A percentile compares a stretch with the other conserved stretches of the same genome.
phyloP scores from a whole-genome alignment of 331 rosid species.

The Phaseolus coccineus region DNA sequence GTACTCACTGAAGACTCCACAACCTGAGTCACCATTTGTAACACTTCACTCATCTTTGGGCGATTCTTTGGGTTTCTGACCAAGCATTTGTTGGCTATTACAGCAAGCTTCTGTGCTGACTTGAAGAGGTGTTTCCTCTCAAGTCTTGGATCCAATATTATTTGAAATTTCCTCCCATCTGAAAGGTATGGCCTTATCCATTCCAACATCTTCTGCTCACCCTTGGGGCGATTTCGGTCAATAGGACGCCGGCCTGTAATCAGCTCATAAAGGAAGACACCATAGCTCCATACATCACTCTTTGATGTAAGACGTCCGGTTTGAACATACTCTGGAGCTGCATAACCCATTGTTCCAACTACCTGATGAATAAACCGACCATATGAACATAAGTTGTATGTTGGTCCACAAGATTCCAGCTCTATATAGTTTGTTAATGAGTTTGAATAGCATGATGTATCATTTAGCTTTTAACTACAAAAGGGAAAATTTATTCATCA shows the following conservation, averaged over 20 bases:
- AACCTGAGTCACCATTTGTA: conserved; percentile 75
- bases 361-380: conserved; percentile 62
- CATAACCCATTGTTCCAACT: conserved; percentile 97
- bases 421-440: conserved; percentile 28
- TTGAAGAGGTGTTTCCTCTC: conserved; percentile 71
- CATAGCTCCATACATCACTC: conserved; percentile 95
- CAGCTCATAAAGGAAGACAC: conserved; percentile 96
- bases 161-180: conserved; percentile 74
- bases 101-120: conserved; percentile 77
- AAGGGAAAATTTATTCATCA: conserved; percentile 1
- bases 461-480: background rate
- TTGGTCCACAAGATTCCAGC: conserved; percentile 27
- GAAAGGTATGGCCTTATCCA: conserved; percentile 93
- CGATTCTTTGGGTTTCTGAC: conserved; percentile 82
- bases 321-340: conserved; percentile 95
- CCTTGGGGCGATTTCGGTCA: conserved; percentile 88
- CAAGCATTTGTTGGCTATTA: conserved; percentile 86
- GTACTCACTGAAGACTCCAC: conserved; percentile 51
- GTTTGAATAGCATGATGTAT: background rate
- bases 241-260: conserved; percentile 92
- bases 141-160: conserved; percentile 89
- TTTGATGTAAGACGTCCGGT: conserved; percentile 91
- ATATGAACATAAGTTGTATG: conserved; percentile 36
- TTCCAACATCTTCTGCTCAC: conserved; percentile 93
- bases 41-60: conserved; percentile 94